Base-by-base conservation (phyloP, 768 basidiomycete species). In the Suillus alpinus region DNA sequence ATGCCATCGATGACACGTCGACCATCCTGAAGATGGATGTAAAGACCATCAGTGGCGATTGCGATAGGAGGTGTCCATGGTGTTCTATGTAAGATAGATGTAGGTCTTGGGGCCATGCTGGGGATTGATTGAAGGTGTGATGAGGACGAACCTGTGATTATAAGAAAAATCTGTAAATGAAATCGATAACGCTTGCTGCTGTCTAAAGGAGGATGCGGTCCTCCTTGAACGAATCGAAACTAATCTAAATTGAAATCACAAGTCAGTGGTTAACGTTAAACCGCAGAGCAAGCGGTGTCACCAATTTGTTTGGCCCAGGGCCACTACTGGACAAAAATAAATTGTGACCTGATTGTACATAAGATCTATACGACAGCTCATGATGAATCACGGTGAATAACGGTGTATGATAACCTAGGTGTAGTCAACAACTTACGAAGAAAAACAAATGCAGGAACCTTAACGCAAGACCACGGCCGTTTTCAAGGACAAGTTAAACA, bases 61-160 rank as follows among this genome's bases (percentile, higher is more conserved):
- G 89, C 92, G 13, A 92, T 76, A 14, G 89, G 89, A 10, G 87
- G 90, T 32, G 69, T 79, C 87, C 87, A 91, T 0, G 90, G 86
- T 13, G 87, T 91, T 57, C 92, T 77, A 67, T 87, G 86, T 12
- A 90, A 76, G 61, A 90, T 86, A 47, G 73, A 68, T 16, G 77
- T 71, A 59, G 68, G 46, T n/a, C 26, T 26, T 26, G 1, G 26
- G 1, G 26, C 26, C 26, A 26, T 26, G 26, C 26, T 26, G 26
- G 26, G 26, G 26, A 26, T 26, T 26, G 26, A 26, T 26, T 26
- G 26, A 3, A 26, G 26, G 26, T 26, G 26, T 26, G 26, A 26
- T 26, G 26, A 18, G 16, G 16, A 18, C 14, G 26, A 29, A 16
- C 46, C 14, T 29, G 12, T 40, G 37, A 55, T 29, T 10, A 55